A percentile compares a stretch with the other conserved stretches of the same genome.
Evolutionary conservation across 78 protist genomes (phyloP).

Genomic region (Monocercomonoides exilis): DNA sequence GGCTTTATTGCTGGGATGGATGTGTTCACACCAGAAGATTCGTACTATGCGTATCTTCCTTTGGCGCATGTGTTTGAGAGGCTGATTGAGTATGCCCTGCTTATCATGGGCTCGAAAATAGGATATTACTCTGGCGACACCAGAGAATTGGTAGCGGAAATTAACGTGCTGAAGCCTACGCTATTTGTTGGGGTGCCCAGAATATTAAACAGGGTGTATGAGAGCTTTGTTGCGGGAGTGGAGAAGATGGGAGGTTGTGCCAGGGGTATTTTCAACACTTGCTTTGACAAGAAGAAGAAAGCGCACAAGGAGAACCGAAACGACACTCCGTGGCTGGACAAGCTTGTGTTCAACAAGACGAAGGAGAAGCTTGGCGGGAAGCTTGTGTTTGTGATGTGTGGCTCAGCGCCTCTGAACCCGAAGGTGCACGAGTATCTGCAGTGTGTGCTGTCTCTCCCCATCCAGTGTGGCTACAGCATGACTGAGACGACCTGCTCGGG

Average conservation of each 20-base stretch:
- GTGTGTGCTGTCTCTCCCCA: background rate
- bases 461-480: background rate
- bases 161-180: background rate
- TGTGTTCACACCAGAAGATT: background rate
- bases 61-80: conserved; percentile 19
- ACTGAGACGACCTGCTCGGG: conserved; percentile 5
- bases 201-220: background rate
- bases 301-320: background rate
- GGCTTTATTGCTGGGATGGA: background rate
- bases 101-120: background rate
- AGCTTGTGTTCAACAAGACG: background rate
- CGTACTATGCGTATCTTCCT: background rate
- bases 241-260: background rate
- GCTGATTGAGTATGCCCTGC: background rate
- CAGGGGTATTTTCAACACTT: background rate
- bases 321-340: background rate
- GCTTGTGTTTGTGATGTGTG: background rate
- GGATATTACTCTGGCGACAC: background rate
- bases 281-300: background rate
- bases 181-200: background rate
- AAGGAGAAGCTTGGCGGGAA: background rate
- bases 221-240: background rate
- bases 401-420: conserved; percentile 14
- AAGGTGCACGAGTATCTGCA: background rate
- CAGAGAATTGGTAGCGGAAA: background rate